A percentile compares a stretch with the other conserved stretches of the same genome.
These are phyloP conservation scores for Spergularia azorica DNA, from an alignment of 179 eudicot genomes.

Conservation along the genomic window DNA sequence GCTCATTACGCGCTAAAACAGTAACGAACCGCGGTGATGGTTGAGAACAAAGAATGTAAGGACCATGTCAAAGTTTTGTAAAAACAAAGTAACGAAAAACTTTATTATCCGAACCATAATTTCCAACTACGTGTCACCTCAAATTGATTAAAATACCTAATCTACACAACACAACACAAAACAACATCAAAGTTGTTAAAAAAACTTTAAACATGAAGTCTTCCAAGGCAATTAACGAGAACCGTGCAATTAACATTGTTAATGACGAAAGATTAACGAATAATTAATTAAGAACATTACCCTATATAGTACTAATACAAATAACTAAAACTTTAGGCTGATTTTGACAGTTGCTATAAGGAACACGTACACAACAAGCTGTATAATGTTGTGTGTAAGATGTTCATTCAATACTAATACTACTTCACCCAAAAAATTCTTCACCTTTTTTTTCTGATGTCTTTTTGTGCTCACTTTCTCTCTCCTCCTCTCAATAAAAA, in stretches of 20 bases:
- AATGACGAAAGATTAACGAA: not conserved
- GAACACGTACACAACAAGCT: constrained; percentile 26
- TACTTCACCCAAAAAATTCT: not conserved
- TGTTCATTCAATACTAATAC: not conserved
- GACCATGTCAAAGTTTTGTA: not conserved
- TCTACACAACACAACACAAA: not conserved
- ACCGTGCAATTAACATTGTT: constrained; percentile 5
- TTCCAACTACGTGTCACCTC: not conserved
- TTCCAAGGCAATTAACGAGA: constrained; percentile 2
- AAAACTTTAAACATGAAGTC: not conserved
- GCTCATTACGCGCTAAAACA: too few species aligned
- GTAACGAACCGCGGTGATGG: too few species aligned
- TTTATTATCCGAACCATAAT: not conserved
- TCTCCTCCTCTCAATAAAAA: constrained; percentile 22
- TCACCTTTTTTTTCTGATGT: not conserved
- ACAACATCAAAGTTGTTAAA: not conserved
- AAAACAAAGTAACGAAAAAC: not conserved
- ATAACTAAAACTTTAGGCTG: not conserved
- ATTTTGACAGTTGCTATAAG: not conserved
- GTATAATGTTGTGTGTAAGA: constrained; percentile 18
- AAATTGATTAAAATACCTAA: constrained; percentile 1
- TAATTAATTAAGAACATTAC: not conserved
- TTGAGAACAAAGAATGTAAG: too few species aligned
- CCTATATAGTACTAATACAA: not conserved
- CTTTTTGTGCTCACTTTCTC: constrained; percentile 11